Base-by-base conservation (phyloP, 2,329 filamentous ascomycete genomes). In the Epichloe hybrida region DNA sequence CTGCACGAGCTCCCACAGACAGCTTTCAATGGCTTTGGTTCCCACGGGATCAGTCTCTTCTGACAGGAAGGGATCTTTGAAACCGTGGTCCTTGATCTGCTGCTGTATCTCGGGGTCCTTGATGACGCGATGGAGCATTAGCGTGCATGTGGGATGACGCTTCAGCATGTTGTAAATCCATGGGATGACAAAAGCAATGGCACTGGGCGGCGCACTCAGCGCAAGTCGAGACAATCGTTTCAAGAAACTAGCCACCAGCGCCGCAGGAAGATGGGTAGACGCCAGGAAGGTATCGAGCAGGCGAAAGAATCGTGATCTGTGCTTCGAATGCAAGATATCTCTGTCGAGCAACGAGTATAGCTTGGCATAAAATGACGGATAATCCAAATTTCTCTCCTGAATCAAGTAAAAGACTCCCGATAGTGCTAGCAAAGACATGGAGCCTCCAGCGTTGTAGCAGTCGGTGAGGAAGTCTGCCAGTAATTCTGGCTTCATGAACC, bases 401-500 rank as follows among this genome's bases (percentile, higher is more conserved):
- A 98, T 97, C 49, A 98, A 78, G 64, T 95, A 93, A 71, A 95
- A 98, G 44, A 98, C 83, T 48, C 93, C 93, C 1, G 88, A 94
- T 1, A 98, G 74, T 2, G 94, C 89, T 20, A 96, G 77, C 4
- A 98, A 75, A 4, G 93, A 91, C 46, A 83, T 88, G 13, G 88
- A 85, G 43, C 93, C 93, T 48, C 91, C 89, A 7, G 83, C 72
- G 60, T 96, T 78, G 70, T 95, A 97, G 34, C 84, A 94, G 68
- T 93, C 88, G n/a, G 89, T 95, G 50, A 98, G 71, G 66, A 97
- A 98, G 70, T 98, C 93, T 75, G 95, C 89, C 36, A 98, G 76
- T 40, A 95, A 75, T 62, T 97, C 91, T 1, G 89, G 85, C 54
- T 88, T 86, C 46, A 75, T 77, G 67, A 97, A 95, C 86, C 88